Evolutionary conservation across 1,284 basidiomycete species (phyloP), one percentile per base, ranked within the genome.

Genomic region (Fistulinella staudtii): DNA sequence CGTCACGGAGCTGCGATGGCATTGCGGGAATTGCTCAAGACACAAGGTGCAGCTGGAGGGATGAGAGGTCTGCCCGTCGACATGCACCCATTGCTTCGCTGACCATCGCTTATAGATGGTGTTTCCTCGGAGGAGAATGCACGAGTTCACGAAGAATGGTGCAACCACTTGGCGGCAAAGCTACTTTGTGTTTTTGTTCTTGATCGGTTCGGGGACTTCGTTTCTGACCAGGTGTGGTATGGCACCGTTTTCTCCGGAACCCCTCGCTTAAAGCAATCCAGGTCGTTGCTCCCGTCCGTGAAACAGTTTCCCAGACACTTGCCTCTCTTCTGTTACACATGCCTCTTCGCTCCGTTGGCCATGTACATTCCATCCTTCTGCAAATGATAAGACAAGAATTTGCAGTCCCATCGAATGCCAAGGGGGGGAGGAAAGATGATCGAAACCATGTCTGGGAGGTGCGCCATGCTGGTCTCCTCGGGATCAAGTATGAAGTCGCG

Each of bases 401-500:
- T 60, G 63, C 62, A 24, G 61, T 77, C 31, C 68, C 74, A 14
- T 52, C 65, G 56, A 63, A 65, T 62, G 41, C 71, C 56, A 50
- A 69, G 64, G 58, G 65, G 60, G 55, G 69, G 57, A 58, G 63
- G 54, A 61, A 69, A 55, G 65, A 69, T 47, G 63, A 72, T 42
- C 81, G 46, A 69, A 73, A 72, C 34, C 93, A 96, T 66, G 81
- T 94, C 5, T 99, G 96, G 96, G 93, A 99, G 68, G 89, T 99
- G 39, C 77, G 96, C 39, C 96, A 99, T 70, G 95, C 96, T 3
- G 96, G 96, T 24, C 69, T 99, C 43, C 77, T 99, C 4, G 96
- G 96, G 1, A 82, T 99, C 65, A 97, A 96, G 69, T 99, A 99
- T 64, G 91, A 98, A 65, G 93, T 99, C 23, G 93, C 94, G 10